A percentile compares a stretch with the other conserved stretches of the same genome.
Conservation (phyloP, 2,329 filamentous ascomycete genomes). For the Stemphylium beticola region DNA sequence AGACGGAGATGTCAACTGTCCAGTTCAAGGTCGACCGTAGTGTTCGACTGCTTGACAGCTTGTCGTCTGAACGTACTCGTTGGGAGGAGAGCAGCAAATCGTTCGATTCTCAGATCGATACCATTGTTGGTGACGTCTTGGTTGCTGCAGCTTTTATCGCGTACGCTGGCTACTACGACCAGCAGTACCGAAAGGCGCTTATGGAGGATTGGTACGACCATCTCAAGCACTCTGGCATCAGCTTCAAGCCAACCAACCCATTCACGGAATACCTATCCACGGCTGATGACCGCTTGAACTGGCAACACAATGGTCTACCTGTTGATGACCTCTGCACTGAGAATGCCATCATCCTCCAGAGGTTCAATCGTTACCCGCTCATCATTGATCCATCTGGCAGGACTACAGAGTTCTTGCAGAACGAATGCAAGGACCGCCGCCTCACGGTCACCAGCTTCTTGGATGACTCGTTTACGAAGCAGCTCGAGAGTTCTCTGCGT, state of each 20-base stretch:
- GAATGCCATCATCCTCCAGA: constrained; percentile 95
- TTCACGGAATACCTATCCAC: constrained; percentile 96
- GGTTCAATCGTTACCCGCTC: constrained; percentile 97
- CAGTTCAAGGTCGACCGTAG: constrained; percentile 98
- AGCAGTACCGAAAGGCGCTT: constrained; percentile 97
- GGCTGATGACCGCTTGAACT: constrained; percentile 90
- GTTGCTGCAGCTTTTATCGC: constrained; percentile 97
- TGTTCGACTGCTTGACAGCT: constrained; percentile 88
- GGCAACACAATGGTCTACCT: constrained; percentile 92
- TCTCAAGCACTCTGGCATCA: constrained; percentile 88
- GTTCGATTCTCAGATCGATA: constrained; percentile 97
- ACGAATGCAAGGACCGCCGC: constrained; percentile 90
- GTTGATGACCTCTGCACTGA: constrained; percentile 98
- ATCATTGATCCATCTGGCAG: constrained; percentile 98
- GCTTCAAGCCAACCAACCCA: constrained; percentile 91
- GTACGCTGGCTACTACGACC: constrained; percentile 95
- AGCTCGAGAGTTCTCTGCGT: constrained; percentile 92
- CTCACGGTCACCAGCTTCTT: constrained; percentile 97
- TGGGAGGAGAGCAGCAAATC: constrained; percentile 99
- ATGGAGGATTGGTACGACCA: constrained; percentile 97
- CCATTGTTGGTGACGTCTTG: constrained; percentile 92
- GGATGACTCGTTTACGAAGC: constrained; percentile 97
- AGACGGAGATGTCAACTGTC: constrained; percentile 92
- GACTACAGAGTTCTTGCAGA: constrained; percentile 92
- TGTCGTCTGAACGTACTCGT: constrained; percentile 88